Base-by-base conservation (phyloP, 345 rosid genomes). In the Cardiospermum halicacabum region DNA sequence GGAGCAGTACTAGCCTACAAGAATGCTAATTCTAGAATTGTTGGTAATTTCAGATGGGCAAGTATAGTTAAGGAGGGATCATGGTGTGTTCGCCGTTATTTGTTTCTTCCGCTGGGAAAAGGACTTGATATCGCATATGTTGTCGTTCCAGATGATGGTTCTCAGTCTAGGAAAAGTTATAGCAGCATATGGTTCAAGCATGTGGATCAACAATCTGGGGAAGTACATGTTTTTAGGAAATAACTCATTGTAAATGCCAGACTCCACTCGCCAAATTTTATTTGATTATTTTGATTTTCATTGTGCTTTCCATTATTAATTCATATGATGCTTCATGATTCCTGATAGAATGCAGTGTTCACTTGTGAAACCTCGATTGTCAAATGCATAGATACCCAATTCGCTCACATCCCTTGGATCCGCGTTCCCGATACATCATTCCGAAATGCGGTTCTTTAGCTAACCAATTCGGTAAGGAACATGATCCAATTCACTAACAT, bases 91-190 rank as follows among this genome's bases (percentile, higher is more conserved):
- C 89, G 74, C 11, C 81, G 96, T 48, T 84, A 87, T 3, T 96
- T 89, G 66, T 85, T 77, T 71, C 85, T 94, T 59, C 96, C 97
- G 0, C 95, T 94, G 19, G 91, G 97, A 1, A 78, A 89, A 24
- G 97, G 99, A 11, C 67, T 94, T 63, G 96, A 94, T 64, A 84
- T 91, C 19, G 96, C 95, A 3, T 96, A 91, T 65, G 92, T 94
- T 1, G 90, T 89, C 0, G 60, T 81, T 0, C 48, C 72, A 4
- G 79, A 74, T 18, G 77, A 71, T 2, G 75, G 19, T 58, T 76
- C 81, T 16, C 53, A 78, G 51, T 54, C 73, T 15, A 75, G 48
- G n/a, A 81, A 72, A 31, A 65, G 34, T 24, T 3, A 7, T 4
- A 49, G 53, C 59, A 79, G 75, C 56, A 68, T 75, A 59, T 94